These are phyloP conservation scores for Craterostigma plantagineum DNA, from an alignment of 257 asterid species.

Conservation along the genomic window DNA sequence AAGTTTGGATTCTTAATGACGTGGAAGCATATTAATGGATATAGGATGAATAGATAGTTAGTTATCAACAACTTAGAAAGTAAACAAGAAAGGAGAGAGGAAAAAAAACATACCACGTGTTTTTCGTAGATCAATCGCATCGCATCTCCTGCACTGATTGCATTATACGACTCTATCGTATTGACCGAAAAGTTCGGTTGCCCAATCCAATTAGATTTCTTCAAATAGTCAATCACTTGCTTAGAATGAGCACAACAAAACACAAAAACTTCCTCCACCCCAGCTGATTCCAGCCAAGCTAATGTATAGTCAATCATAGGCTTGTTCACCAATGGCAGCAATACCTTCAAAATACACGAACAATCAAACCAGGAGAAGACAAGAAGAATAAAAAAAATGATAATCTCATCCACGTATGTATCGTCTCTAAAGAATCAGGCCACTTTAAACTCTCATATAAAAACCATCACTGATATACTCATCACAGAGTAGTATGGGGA, in stretches of 20 bases:
- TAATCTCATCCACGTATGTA: neutral
- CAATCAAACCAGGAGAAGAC: neutral
- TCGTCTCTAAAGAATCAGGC: too few relatives aligned
- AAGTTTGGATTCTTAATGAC: too few relatives aligned
- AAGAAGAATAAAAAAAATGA: neutral
- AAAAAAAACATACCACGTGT: slow-evolving; percentile 49
- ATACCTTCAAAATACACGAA: slow-evolving; percentile 36
- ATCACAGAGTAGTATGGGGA: too few relatives aligned
- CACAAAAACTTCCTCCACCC: slow-evolving; percentile 84
- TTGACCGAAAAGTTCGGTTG: slow-evolving; percentile 59
- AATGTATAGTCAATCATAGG: slow-evolving; percentile 90
- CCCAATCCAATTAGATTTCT: slow-evolving; percentile 49
- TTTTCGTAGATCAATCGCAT: slow-evolving; percentile 62
- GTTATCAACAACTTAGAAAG: neutral
- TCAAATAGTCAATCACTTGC: slow-evolving; percentile 70
- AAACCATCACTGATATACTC: too few relatives aligned
- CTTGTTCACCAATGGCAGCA: slow-evolving; percentile 72
- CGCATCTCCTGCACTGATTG: slow-evolving; percentile 90
- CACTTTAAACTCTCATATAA: too few relatives aligned
- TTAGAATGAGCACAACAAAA: slow-evolving; percentile 92
- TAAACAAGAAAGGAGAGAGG: neutral
- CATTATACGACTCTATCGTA: slow-evolving; percentile 65
- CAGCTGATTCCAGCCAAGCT: slow-evolving; percentile 95
- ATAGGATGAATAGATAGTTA: neutral
- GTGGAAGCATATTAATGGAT: too few relatives aligned